Base-by-base conservation (phyloP, 163 green algal species). In the Trebouxia gelatinosa region DNA sequence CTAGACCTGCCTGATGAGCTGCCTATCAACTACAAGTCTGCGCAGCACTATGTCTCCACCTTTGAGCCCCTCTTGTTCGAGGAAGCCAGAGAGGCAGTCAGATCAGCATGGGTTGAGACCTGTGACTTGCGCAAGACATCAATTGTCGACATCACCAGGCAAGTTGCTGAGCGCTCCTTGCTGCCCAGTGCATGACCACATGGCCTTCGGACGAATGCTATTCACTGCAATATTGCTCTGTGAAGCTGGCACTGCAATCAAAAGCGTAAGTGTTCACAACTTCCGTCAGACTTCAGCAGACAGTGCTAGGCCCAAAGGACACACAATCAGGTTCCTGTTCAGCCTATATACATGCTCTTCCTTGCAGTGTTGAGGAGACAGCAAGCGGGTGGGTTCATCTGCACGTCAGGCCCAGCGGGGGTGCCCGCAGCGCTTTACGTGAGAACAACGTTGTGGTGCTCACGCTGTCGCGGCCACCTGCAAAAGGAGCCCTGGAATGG, bases 31-130 rank as follows among this genome's bases (percentile, higher is more conserved):
- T 87, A 85, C 38, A 2, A 58, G 37, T 79, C 70, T 54, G 34
- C 83, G 40, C 74, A 85, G 21, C 80, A 91, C 3, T 96, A 96
- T 78, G 62, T 92, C 2, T 19, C 31, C 2, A 71, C 78, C 21
- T 93, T 93, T 86, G 87, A 92, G 61, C 87, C 91, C 2, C 82
- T 95, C 57, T 82, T 96, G 26, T 85, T 91, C 58, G 91, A 94
- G 57, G 91, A 96, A 75, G 90, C 89, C 2, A 77, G 89, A 1
- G 87, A 93, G 75, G 57, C 77, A 11, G 54, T 93, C 13, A 74
- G 81, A 4, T 66, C 67, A 16, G 61, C 78, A 5, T 95, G 82
- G 80, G 81, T 82, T 6, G 87, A 91, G 50, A 43, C 31, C 28
- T 87, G 72, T 61, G 81, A 85, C 51, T 65, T 37, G 34, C 32